Base-by-base conservation (phyloP, 306 rosid species). In the Datisca glomerata region DNA sequence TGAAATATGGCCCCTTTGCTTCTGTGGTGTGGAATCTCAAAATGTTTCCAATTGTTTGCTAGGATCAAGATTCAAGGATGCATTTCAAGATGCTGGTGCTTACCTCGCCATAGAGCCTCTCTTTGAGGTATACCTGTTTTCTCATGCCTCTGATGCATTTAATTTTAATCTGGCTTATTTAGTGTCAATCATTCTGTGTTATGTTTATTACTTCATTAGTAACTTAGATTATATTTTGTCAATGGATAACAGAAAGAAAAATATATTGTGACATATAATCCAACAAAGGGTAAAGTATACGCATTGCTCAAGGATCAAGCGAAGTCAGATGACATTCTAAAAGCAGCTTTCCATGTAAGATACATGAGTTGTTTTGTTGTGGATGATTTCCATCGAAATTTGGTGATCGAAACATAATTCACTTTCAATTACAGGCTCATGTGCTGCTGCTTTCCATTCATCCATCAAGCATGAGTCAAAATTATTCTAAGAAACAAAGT, bases 301-400 rank as follows among this genome's bases (percentile, higher is more conserved):
- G 98, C 98, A 21, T 78, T 89, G 64, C 84, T 89, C 35, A 89
- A 89, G 68, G 94, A 80, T 61, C 79, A 80, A 72, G 98, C 98
- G 0, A 84, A 78, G 80, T 68, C 98, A 7, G 98, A 89, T 21
- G 98, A 89, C 76, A 89, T 89, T 63, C 60, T 89, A 29, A 89
- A 84, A 70, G 98, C 98, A 8, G 86, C 95, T 47, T 89, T 84
- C 55, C 98, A 89, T 13, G 98, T 89, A 76, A 78, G 96, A 70
- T 53, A 65, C 24, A 51, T 48, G 22, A 21, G 52, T 55, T 18
- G 4, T 60, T 45, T 13, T 27, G 5, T 15, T 29, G 29, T 48
- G 40, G 12, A 21, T 56, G 3, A 0, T 49, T 60, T 45, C 31
- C 16, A 53, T 21, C 42, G 41, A 9, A 23, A 25, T 44, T 31